A percentile compares a stretch with the other conserved stretches of the same genome.
Conservation (phyloP, 2,329 filamentous ascomycete species). For the Orbilia ellipsospora region DNA sequence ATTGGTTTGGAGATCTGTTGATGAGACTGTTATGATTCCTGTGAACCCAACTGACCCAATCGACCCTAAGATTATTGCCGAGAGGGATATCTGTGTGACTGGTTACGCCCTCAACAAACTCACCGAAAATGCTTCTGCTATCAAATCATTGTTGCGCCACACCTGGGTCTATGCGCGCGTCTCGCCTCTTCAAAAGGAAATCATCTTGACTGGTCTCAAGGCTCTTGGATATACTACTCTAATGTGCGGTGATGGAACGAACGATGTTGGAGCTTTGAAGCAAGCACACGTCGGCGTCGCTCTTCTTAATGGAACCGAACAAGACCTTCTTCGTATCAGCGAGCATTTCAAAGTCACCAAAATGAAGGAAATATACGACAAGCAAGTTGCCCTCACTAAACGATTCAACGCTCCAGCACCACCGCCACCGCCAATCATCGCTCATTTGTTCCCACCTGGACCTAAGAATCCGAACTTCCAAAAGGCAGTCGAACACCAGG, state of each 20-base stretch:
- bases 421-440: constrained; percentile 91
- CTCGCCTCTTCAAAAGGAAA: constrained; percentile 97
- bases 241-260: constrained; percentile 98
- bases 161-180: constrained; percentile 98
- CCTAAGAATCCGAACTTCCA: constrained; percentile 92
- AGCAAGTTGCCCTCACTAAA: constrained; percentile 90
- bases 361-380: constrained; percentile 99
- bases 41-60: constrained; percentile 86
- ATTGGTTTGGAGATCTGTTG: constrained; percentile 92
- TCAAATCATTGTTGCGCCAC: constrained; percentile 81
- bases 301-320: constrained; percentile 90
- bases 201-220: constrained; percentile 95
- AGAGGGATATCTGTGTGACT: constrained; percentile 93
- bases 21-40: constrained; percentile 85
- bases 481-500: constrained; percentile 89
- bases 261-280: constrained; percentile 96
- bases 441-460: constrained; percentile 92
- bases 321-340: constrained; percentile 89
- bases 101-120: constrained; percentile 93
- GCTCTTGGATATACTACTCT: constrained; percentile 97
- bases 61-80: constrained; percentile 80
- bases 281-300: constrained; percentile 98
- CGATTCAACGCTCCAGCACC: constrained; percentile 93
- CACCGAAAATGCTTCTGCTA: constrained; percentile 78
- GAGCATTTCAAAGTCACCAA: constrained; percentile 94